Evolutionary conservation across 805 yeast species (phyloP), one percentile per base, ranked within the genome.

Genomic region (Spathaspora sp.): DNA sequence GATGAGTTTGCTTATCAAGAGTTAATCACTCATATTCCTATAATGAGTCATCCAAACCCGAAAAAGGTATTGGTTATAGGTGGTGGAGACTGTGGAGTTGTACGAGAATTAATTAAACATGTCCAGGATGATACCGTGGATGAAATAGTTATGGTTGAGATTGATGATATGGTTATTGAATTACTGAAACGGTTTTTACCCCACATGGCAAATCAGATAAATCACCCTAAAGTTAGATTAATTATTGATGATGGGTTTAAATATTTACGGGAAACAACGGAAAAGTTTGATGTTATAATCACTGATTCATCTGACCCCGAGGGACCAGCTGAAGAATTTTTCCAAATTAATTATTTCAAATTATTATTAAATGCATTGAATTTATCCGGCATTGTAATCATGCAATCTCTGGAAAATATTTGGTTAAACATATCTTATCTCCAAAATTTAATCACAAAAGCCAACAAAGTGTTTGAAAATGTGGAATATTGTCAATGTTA

Each of bases 1-100:
- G 97, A 92, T 68, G 97, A 91, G 67, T 91, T 89, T 68, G 90
- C 96, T 11, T 91, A 91, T 68, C 97, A 91, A 70, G 97, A 91
- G 66, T 82, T 89, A 84, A 92, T 91, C 55, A 73, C 96, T 2
- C 96, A 92, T 67, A 69, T 89, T 28, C 92, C 97, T 4, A 62
- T 92, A 52, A 83, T 85, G 80, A 72, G 89, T 10, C 97, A 91
- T 69, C 81, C 82, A 3, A 62, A 75, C 42, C 97, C 97, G 1
- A 80, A 80, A 59, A 79, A 77, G 50, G 96, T 90, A 9, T 78
- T 91, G 48, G 94, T 91, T 29, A 88, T 91, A 60, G 97, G 97
- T 26, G 97, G 97, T 23, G 97, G 97, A 43, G 97, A 91, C 67
- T 96, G 97, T 57, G 97, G 97, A 55, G 97, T 91, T 18, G 72